Evolutionary conservation across 1,139 yeast species (phyloP).

Genomic region (Lodderomyces elongisporus): DNA sequence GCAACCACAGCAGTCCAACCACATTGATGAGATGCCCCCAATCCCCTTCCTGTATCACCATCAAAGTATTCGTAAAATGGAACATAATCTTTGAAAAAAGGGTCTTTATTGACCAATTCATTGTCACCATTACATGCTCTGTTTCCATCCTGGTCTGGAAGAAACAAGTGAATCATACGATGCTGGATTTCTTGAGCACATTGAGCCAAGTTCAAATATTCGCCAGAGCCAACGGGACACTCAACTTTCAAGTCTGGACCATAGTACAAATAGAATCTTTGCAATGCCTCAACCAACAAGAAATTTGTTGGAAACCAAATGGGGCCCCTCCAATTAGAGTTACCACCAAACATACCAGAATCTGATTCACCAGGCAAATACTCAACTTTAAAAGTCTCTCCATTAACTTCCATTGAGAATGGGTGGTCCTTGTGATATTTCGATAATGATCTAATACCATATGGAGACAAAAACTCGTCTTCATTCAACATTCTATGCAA

Average conservation of each 20-base stretch:
- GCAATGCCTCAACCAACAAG: constrained; percentile 80
- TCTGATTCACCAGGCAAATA: constrained; percentile 93
- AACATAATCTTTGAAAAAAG: constrained; percentile 68
- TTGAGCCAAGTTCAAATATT: constrained; percentile 75
- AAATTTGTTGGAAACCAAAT: constrained; percentile 97
- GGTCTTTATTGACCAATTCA: constrained; percentile 61
- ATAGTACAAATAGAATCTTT: constrained; percentile 84
- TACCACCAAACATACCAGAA: constrained; percentile 95
- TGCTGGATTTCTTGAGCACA: constrained; percentile 91
- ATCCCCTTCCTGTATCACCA: constrained; percentile 92
- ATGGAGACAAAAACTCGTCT: constrained; percentile 78
- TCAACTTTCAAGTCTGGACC: constrained; percentile 85
- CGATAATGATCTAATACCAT: constrained; percentile 87
- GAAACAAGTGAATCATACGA: constrained; percentile 74
- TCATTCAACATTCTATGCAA: constrained; percentile 83
- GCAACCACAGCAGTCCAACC: constrained; percentile 98
- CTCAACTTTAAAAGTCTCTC: constrained; percentile 65
- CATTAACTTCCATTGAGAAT: constrained; percentile 80
- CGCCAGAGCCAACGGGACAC: constrained; percentile 88
- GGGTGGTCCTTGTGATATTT: constrained; percentile 86
- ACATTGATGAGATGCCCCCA: constrained; percentile 94
- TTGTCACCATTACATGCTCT: constrained; percentile 80
- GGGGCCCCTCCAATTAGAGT: constrained; percentile 98
- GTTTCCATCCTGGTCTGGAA: constrained; percentile 64
- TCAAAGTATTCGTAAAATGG: constrained; percentile 89